phyloP scores from a whole-genome alignment of 2,329 filamentous ascomycete species.

The Sodiomyces alkalinus region DNA sequence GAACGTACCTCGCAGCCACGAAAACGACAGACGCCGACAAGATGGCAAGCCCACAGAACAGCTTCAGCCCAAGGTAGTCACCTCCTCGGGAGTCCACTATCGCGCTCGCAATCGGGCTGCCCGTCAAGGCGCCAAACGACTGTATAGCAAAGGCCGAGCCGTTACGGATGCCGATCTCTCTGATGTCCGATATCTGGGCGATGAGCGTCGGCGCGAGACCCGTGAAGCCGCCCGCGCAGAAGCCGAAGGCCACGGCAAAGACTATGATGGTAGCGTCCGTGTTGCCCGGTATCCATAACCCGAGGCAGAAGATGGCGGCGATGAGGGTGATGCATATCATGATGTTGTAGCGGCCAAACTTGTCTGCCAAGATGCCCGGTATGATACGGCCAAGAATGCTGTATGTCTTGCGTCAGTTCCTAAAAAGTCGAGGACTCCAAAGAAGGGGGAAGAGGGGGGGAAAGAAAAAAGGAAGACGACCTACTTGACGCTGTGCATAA shows the following conservation, averaged over 20 bases:
- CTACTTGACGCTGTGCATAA: slow-evolving; percentile 40
- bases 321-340: slow-evolving; percentile 35
- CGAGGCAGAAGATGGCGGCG: slow-evolving; percentile 28
- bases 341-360: slow-evolving; percentile 28
- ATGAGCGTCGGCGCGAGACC: slow-evolving; percentile 47
- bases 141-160: slow-evolving; percentile 49
- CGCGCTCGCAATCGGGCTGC: slow-evolving; percentile 52
- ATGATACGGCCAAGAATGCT: slow-evolving; percentile 36
- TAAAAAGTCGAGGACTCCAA: no score
- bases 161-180: slow-evolving; percentile 52
- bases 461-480: slow-evolving; percentile 4
- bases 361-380: slow-evolving; percentile 32
- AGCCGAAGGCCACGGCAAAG: slow-evolving; percentile 55
- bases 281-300: slow-evolving; percentile 32
- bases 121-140: slow-evolving; percentile 49
- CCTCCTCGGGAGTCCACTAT: slow-evolving; percentile 37
- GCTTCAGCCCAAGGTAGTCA: slow-evolving; percentile 41
- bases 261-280: slow-evolving; percentile 43
- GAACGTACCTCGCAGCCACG: slow-evolving; percentile 16
- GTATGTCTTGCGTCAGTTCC: no score
- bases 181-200: slow-evolving; percentile 55
- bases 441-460: slow-evolving; percentile 1
- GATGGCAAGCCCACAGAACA: slow-evolving; percentile 46
- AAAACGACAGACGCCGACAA: slow-evolving; percentile 14
- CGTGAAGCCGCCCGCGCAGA: slow-evolving; percentile 51